These are phyloP conservation scores for Peronospora belbahrii DNA, from an alignment of 352 stramenopile genomes.

Conservation along the genomic window DNA sequence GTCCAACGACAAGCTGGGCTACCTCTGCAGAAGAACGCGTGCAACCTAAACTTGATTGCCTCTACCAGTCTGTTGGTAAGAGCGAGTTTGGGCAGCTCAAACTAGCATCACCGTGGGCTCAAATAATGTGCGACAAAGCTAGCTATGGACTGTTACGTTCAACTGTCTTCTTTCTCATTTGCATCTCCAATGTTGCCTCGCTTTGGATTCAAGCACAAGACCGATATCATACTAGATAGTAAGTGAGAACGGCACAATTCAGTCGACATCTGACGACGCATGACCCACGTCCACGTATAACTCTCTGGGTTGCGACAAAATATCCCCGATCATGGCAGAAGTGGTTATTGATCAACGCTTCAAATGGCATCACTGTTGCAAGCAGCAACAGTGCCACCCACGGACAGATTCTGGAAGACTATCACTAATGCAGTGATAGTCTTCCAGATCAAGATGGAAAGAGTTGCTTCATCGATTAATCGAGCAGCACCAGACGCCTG, in stretches of 20 bases:
- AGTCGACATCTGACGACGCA: background rate
- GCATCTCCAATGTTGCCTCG: no score
- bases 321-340: no score
- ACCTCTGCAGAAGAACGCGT: slow-evolving; percentile 20
- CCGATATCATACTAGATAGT: slow-evolving; percentile 59
- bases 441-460: no score
- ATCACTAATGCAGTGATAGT: slow-evolving; percentile 38
- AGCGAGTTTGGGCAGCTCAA: slow-evolving; percentile 51
- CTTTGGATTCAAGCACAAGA: no score
- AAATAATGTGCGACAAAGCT: slow-evolving; percentile 25
- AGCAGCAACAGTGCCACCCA: no score
- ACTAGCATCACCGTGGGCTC: slow-evolving; percentile 37
- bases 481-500: slow-evolving; percentile 35
- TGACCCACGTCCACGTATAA: no score
- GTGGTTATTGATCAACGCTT: no score
- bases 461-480: slow-evolving; percentile 29
- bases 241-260: slow-evolving; percentile 30
- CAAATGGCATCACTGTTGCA: no score
- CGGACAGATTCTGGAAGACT: slow-evolving; percentile 38
- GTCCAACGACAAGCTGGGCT: slow-evolving; percentile 7
- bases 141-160: background rate
- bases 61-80: slow-evolving; percentile 28
- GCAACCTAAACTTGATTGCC: slow-evolving; percentile 29
- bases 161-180: slow-evolving; percentile 2
- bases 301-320: no score